A percentile compares a stretch with the other conserved stretches of the same genome.
phyloP scores from a whole-genome alignment of 306 rosid genomes.

The Gleditsia sinensis region DNA sequence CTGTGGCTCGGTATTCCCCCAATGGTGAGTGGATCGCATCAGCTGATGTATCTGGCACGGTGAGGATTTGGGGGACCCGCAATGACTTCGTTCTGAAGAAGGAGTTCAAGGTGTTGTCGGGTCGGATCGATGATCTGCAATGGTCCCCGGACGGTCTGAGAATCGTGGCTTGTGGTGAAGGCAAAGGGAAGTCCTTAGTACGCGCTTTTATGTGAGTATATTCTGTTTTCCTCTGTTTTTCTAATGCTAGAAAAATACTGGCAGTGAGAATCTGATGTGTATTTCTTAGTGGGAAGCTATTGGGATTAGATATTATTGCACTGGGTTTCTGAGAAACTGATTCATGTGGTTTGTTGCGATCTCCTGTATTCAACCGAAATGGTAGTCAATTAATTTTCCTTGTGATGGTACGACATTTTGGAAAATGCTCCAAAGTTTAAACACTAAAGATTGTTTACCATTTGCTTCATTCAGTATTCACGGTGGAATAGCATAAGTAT shows the following conservation, averaged over 20 bases:
- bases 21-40: conserved; percentile 97
- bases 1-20: conserved; percentile 89
- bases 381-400: not conserved
- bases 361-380: not conserved
- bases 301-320: not conserved
- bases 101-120: conserved; percentile 82
- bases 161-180: conserved; percentile 93
- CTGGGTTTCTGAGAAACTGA: not conserved
- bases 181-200: conserved; percentile 85
- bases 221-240: not conserved
- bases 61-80: conserved; percentile 94
- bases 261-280: not conserved
- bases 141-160: conserved; percentile 95
- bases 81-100: conserved; percentile 81
- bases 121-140: conserved; percentile 95
- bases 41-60: conserved; percentile 80
- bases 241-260: not conserved
- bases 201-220: conserved; percentile 81
- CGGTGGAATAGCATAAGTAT: not conserved
- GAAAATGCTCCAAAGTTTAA: not conserved
- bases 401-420: not conserved
- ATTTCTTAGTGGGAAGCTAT: not conserved
- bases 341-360: not conserved
- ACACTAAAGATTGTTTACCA: not conserved
- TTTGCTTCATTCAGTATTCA: not conserved